These are phyloP conservation scores for Dioszegia aurantiaca DNA, from an alignment of 768 basidiomycete genomes.

Conservation along the genomic window DNA sequence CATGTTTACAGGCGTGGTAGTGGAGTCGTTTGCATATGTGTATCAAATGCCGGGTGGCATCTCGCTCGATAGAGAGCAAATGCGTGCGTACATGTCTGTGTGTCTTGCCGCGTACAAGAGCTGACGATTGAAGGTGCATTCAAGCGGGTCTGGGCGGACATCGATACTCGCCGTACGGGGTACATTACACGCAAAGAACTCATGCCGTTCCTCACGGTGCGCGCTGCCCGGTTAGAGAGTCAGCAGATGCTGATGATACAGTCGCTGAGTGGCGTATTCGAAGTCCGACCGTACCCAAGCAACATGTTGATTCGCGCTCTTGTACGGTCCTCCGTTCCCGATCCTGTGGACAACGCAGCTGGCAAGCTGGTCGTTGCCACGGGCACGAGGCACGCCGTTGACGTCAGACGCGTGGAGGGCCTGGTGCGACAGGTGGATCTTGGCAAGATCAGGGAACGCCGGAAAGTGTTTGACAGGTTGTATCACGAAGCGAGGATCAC, in stretches of 20 bases:
- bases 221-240: slow-evolving; percentile 47
- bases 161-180: slow-evolving; percentile 73
- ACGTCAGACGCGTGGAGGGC: slow-evolving; percentile 63
- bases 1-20: slow-evolving; percentile 94
- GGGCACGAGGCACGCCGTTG: slow-evolving; percentile 55
- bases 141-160: slow-evolving; percentile 90
- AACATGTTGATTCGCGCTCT: slow-evolving; percentile 67
- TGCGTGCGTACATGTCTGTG: slow-evolving; percentile 58
- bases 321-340: slow-evolving; percentile 56
- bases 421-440: slow-evolving; percentile 68
- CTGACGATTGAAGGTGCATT: slow-evolving; percentile 57
- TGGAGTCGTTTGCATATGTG: slow-evolving; percentile 93
- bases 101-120: neutral
- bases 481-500: slow-evolving; percentile 82
- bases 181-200: slow-evolving; percentile 69
- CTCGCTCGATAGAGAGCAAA: slow-evolving; percentile 76
- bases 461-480: slow-evolving; percentile 68
- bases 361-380: slow-evolving; percentile 26
- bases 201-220: slow-evolving; percentile 75
- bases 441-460: slow-evolving; percentile 62
- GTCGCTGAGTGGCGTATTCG: slow-evolving; percentile 82
- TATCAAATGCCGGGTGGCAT: slow-evolving; percentile 82
- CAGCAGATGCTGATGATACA: slow-evolving; percentile 44
- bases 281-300: slow-evolving; percentile 76
- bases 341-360: slow-evolving; percentile 35